A percentile compares a stretch with the other conserved stretches of the same genome.
phyloP scores from a whole-genome alignment of 495 filamentous ascomycete genomes.

The Tuber microsphaerosporum region DNA sequence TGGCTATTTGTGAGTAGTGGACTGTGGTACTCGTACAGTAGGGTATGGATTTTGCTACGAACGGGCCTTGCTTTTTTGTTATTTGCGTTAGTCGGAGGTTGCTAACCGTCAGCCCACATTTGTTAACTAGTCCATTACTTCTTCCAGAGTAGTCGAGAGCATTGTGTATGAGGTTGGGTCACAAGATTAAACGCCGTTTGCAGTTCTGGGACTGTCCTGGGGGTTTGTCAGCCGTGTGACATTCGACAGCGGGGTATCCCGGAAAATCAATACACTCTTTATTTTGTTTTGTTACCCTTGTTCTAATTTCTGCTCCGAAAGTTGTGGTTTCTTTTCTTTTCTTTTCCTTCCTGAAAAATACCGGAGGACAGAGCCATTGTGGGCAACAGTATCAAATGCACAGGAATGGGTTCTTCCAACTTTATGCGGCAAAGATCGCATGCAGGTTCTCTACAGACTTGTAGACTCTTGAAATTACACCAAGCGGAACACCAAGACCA shows the following conservation, averaged over 20 bases:
- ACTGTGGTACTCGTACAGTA: background rate
- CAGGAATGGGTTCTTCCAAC: background rate
- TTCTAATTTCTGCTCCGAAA: background rate
- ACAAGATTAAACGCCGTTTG: conserved; percentile 26
- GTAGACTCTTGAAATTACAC: conserved; percentile 19
- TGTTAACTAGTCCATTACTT: conserved; percentile 15
- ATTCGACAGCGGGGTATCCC: conserved; percentile 37
- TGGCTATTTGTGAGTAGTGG: background rate
- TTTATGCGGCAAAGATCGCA: background rate
- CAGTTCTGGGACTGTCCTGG: conserved; percentile 19
- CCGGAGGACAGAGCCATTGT: background rate
- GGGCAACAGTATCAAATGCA: background rate
- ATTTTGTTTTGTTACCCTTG: background rate
- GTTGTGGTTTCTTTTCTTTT: background rate
- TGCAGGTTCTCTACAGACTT: conserved; percentile 30
- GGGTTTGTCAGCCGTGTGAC: conserved; percentile 32
- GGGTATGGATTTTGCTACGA: conserved; percentile 24
- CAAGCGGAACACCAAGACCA: conserved; percentile 2
- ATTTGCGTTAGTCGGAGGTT: conserved; percentile 26
- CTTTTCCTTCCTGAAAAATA: background rate
- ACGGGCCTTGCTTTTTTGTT: conserved; percentile 16
- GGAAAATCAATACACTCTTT: conserved; percentile 10
- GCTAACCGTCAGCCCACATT: conserved; percentile 38
- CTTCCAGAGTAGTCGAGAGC: conserved; percentile 22
- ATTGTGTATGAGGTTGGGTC: conserved; percentile 25